A percentile compares a stretch with the other conserved stretches of the same genome.
Evolutionary conservation across 2,329 filamentous ascomycete genomes (phyloP).

Genomic region (Paraphoma chrysanthemicola): DNA sequence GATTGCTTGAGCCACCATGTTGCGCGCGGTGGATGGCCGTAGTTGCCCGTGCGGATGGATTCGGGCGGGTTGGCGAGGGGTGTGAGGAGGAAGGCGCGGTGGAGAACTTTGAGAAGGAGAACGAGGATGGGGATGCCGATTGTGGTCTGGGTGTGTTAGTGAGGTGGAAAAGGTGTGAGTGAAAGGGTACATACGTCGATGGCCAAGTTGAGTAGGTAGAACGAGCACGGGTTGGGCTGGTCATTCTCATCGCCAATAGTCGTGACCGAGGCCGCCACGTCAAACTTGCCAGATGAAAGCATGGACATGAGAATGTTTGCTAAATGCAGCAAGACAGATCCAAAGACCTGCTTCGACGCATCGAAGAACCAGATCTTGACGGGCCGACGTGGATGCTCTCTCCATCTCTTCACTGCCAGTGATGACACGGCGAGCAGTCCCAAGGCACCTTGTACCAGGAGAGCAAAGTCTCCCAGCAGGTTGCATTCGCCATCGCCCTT

Average conservation of each 20-base stretch:
- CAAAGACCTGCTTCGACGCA: conserved; percentile 95
- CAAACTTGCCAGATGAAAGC: conserved; percentile 87
- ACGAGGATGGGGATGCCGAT: conserved; percentile 96
- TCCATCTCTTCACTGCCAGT: conserved; percentile 91
- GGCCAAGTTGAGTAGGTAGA: conserved; percentile 90
- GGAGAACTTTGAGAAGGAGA: conserved; percentile 80
- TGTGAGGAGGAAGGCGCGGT: conserved; percentile 74
- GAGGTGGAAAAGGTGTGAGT: neutral
- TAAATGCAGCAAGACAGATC: conserved; percentile 86
- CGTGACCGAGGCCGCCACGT: conserved; percentile 59
- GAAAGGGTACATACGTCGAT: conserved; percentile 80
- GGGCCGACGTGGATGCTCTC: conserved; percentile 88
- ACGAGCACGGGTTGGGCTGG: conserved; percentile 91
- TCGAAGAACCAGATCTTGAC: conserved; percentile 99
- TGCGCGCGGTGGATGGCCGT: conserved; percentile 80
- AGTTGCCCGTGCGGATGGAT: conserved; percentile 92
- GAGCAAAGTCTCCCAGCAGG: conserved; percentile 87
- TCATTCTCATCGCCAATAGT: conserved; percentile 44
- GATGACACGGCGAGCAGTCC: conserved; percentile 83
- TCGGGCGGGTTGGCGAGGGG: conserved; percentile 80
- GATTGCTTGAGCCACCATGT: conserved; percentile 97
- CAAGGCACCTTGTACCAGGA: conserved; percentile 87
- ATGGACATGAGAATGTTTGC: conserved; percentile 97
- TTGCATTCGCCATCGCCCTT: conserved; percentile 76
- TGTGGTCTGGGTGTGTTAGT: conserved; percentile 71